A percentile compares a stretch with the other conserved stretches of the same genome.
phyloP scores from a whole-genome alignment of 176 grass and related monocot genomes.

The Tuctoria greenei region DNA sequence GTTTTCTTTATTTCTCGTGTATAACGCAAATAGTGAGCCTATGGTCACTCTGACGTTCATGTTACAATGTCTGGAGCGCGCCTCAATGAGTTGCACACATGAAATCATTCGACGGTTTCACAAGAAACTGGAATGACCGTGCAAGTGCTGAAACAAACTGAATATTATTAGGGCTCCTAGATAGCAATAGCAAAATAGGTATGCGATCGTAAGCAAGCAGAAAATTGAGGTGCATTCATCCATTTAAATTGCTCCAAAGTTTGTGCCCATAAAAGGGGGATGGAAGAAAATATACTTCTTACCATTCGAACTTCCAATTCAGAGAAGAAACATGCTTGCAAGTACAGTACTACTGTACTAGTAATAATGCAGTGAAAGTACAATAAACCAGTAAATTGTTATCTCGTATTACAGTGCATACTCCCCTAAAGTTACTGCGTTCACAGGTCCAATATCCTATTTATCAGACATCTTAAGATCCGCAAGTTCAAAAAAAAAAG shows the following conservation, averaged over 20 bases:
- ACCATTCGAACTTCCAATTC: no score
- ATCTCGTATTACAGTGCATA: background rate
- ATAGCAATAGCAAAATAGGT: background rate
- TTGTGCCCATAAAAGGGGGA: background rate
- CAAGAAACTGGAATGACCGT: background rate
- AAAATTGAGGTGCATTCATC: background rate
- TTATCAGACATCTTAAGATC: background rate
- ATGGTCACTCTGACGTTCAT: background rate
- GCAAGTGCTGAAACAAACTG: background rate
- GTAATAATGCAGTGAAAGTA: background rate
- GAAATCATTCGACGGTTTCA: background rate
- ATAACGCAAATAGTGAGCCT: background rate
- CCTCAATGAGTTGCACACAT: background rate
- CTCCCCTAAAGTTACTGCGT: slow-evolving; percentile 7
- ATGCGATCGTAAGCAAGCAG: background rate
- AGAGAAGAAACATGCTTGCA: slow-evolving; percentile 19
- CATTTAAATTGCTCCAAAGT: background rate
- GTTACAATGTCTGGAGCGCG: background rate
- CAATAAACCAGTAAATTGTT: background rate
- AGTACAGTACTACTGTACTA: background rate
- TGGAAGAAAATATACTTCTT: no score
- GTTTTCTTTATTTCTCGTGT: background rate
- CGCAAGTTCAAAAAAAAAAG: no score
- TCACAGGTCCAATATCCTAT: background rate
- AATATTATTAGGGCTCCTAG: background rate